These are phyloP conservation scores for Leccinum angustisporum DNA, from an alignment of 1,284 basidiomycete genomes.

Conservation along the genomic window DNA sequence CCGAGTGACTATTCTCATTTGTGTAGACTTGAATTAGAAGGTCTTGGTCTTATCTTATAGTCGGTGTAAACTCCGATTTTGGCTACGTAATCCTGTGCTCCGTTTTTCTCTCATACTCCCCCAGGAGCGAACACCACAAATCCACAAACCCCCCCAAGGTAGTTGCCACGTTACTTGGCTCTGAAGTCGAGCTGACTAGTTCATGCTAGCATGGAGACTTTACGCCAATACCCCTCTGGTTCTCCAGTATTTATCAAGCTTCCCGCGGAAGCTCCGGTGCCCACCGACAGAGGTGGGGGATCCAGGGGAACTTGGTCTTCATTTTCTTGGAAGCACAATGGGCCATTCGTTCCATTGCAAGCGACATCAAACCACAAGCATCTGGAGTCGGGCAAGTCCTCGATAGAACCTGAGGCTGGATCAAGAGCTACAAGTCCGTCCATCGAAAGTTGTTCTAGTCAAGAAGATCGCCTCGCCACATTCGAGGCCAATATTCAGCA, in stretches of 20 bases:
- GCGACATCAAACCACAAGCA: slow-evolving; percentile 23
- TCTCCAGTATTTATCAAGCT: background rate
- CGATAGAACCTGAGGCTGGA: background rate
- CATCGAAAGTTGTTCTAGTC: background rate
- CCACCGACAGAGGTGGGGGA: background rate
- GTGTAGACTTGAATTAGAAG: too few relatives aligned
- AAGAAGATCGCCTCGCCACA: background rate
- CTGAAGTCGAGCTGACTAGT: background rate
- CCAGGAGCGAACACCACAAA: background rate
- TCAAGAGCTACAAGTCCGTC: background rate
- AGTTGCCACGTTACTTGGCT: background rate
- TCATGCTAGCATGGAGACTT: background rate
- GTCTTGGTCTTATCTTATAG: too few relatives aligned
- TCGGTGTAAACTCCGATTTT: background rate
- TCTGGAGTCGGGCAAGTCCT: background rate
- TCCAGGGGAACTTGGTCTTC: background rate
- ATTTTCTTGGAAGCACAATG: background rate
- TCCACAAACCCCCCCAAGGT: background rate
- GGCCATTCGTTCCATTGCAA: background rate
- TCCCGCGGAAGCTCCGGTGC: background rate
- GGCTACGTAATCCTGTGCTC: background rate
- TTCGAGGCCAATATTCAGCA: background rate
- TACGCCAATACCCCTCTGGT: background rate
- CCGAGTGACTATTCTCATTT: too few relatives aligned
- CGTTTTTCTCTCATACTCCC: background rate